Base-by-base conservation (phyloP, 495 filamentous ascomycete genomes). In the Podospora pseudopauciseta region DNA sequence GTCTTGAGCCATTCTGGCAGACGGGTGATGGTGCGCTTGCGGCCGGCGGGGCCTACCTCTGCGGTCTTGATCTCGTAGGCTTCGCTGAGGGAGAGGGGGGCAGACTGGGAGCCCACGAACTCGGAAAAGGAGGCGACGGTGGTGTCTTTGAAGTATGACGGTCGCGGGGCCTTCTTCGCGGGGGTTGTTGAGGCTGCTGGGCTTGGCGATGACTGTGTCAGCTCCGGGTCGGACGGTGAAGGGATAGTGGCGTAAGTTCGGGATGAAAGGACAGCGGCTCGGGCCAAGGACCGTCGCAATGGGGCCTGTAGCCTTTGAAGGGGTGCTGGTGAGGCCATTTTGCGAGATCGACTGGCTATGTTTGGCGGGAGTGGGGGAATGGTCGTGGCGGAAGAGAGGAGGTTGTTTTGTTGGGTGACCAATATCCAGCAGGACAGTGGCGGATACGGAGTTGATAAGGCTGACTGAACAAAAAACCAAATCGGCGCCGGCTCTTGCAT, bases 1-100 rank as follows among this genome's bases (percentile, higher is more conserved):
- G 94, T 98, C 82, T 98, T 97, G 65, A 99, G 86, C 95, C 95
- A 99, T 66, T 89, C 86, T 44, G 95, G 95, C 28, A 99, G 83
- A 18, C 96, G 88, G 55, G 93, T 97, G 79, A 97, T 94, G 80
- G 91, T 89, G 80, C 89, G 93, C 78, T 87, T 86, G 84, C 88
- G 92, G 66, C 92, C 91, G 65, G 87, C 87, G 11, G 91, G 92
- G 39, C 91, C 93, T 74, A 93, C 92, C 75, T 91, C 85, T 59
- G 89, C 94, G n/a, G 88, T 97, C 64, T 77, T 79, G 66, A 92
- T 85, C n/a, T 86, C 83, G 65, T 93, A 86, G 16, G 89, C 83
- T 28, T 89, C 85, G 72, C 85, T 82, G 30, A 78, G 70, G 2
- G 85, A 79, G 3, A 87, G 75, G 1, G 82, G 74, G 18, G 80